These are phyloP conservation scores for Melaleuca quinquenervia DNA, from an alignment of 345 rosid species.

Conservation along the genomic window DNA sequence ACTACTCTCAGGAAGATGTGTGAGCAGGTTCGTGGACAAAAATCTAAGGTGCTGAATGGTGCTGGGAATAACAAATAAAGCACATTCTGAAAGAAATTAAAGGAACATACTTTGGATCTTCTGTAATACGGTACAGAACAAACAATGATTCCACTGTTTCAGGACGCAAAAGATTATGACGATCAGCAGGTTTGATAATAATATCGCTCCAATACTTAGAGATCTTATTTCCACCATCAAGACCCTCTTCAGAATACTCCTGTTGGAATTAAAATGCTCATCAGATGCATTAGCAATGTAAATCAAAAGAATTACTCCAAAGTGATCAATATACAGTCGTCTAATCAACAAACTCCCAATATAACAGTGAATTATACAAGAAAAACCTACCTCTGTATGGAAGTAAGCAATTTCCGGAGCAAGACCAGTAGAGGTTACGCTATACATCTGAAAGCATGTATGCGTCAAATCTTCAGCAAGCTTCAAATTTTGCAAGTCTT, in stretches of 20 bases:
- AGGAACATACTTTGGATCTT: conserved; percentile 60
- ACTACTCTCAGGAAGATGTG: not conserved
- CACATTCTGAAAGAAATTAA: not conserved
- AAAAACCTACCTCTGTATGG: conserved; percentile 60
- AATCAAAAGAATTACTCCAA: not conserved
- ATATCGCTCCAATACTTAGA: conserved; percentile 68
- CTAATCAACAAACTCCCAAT: not conserved
- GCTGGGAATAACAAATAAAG: not conserved
- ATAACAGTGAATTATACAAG: not conserved
- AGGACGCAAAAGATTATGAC: conserved; percentile 90
- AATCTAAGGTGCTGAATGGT: not conserved
- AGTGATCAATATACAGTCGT: not conserved
- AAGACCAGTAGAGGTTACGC: conserved; percentile 91
- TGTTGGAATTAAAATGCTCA: conserved; percentile 13
- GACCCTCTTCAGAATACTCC: conserved; percentile 73
- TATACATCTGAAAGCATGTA: conserved; percentile 93
- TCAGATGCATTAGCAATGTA: not conserved
- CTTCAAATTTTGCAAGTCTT: conserved; percentile 84
- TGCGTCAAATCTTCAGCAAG: conserved; percentile 89
- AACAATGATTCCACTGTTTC: conserved; percentile 96
- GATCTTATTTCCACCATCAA: conserved; percentile 86
- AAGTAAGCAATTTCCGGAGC: conserved; percentile 98
- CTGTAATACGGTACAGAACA: conserved; percentile 72
- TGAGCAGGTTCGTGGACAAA: not conserved
- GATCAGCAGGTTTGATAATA: conserved; percentile 76